Evolutionary conservation across 345 rosid species (phyloP).

Genomic region (Syzygium aqueum): DNA sequence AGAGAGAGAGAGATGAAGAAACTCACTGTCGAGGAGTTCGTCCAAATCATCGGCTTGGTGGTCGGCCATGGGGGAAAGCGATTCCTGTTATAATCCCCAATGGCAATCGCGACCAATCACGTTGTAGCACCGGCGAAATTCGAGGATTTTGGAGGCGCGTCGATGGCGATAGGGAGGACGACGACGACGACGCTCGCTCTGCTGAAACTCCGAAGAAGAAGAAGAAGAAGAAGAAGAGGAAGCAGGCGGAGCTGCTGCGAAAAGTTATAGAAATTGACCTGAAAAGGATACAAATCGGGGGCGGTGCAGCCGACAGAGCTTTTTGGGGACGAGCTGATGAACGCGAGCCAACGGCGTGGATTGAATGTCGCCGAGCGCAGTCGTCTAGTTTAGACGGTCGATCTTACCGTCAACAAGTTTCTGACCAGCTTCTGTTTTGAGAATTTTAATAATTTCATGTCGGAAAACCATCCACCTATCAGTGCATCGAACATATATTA

Average conservation of each 20-base stretch:
- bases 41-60: constrained; percentile 77
- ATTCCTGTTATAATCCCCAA: not conserved
- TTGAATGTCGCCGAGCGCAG: not conserved
- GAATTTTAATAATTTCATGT: no score
- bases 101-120: not conserved
- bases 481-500: no score
- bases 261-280: no score
- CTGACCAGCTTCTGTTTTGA: no score
- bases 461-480: no score
- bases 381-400: not conserved
- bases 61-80: constrained; percentile 31
- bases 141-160: not conserved
- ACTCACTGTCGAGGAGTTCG: constrained; percentile 86
- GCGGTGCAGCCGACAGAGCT: not conserved
- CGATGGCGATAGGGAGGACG: not conserved
- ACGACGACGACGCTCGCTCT: not conserved
- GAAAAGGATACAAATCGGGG: not conserved
- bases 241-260: not conserved
- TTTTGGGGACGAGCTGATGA: not conserved
- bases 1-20: not conserved
- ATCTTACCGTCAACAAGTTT: not conserved
- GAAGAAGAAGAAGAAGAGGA: not conserved
- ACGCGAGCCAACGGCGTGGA: not conserved
- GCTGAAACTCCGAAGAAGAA: not conserved
- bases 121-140: not conserved